These are phyloP conservation scores for Discostella stelligera DNA, from an alignment of 352 stramenopile species.

Conservation along the genomic window DNA sequence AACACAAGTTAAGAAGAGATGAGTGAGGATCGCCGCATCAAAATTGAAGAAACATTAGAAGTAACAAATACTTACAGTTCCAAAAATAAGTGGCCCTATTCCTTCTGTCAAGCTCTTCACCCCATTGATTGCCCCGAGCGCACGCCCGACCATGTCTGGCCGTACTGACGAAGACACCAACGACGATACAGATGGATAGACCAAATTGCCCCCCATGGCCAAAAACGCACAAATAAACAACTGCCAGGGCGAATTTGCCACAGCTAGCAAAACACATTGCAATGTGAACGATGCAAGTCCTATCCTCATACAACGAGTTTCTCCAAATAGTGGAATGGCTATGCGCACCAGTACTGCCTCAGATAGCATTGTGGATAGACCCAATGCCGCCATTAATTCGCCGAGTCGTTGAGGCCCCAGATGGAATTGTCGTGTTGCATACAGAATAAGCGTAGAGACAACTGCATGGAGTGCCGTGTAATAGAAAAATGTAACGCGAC, in stretches of 20 bases:
- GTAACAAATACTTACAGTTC: slow-evolving; percentile 31
- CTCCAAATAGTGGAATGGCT: slow-evolving; percentile 73
- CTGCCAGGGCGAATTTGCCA: slow-evolving; percentile 66
- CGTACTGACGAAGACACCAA: slow-evolving; percentile 77
- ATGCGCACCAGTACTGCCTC: slow-evolving; percentile 84
- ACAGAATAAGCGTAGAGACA: slow-evolving; percentile 85
- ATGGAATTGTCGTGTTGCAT: slow-evolving; percentile 80
- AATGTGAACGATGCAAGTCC: slow-evolving; percentile 79
- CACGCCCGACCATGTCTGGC: slow-evolving; percentile 80
- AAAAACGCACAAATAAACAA: slow-evolving; percentile 83
- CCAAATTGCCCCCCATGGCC: slow-evolving; percentile 80
- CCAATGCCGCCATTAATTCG: slow-evolving; percentile 84
- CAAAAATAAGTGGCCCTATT: slow-evolving; percentile 76
- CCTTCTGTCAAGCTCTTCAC: slow-evolving; percentile 87
- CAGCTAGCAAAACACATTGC: slow-evolving; percentile 82
- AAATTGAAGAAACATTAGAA: background rate
- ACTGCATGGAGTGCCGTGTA: slow-evolving; percentile 86
- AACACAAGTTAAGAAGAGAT: background rate
- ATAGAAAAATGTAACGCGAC: slow-evolving; percentile 85
- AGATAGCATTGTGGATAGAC: slow-evolving; percentile 85
- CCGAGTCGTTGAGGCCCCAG: slow-evolving; percentile 75
- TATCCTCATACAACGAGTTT: slow-evolving; percentile 68
- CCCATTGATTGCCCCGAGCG: slow-evolving; percentile 85
- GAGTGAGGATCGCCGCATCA: background rate
- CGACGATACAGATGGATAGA: slow-evolving; percentile 80